A percentile compares a stretch with the other conserved stretches of the same genome.
Evolutionary conservation across 805 yeast species (phyloP).

Genomic region (Candida arabinofermentans): DNA sequence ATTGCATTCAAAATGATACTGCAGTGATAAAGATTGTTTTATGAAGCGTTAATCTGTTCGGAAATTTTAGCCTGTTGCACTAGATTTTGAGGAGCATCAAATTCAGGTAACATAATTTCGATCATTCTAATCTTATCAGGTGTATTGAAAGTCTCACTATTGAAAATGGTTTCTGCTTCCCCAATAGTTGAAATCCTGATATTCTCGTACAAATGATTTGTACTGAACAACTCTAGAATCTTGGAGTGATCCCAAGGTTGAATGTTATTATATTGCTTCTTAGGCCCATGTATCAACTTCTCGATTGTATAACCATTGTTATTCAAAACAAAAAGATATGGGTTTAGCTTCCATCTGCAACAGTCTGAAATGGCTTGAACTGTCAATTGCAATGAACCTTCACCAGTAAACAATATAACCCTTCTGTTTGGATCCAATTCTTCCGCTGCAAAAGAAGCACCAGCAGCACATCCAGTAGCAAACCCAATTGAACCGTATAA

Average conservation of each 20-base stretch:
- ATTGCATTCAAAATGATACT: background rate
- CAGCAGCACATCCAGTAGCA: conserved; percentile 57
- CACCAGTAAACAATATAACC: conserved; percentile 61
- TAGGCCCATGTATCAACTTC: conserved; percentile 59
- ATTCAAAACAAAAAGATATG: conserved; percentile 60
- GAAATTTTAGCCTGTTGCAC: conserved; percentile 55
- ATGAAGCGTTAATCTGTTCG: conserved; percentile 18
- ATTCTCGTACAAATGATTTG: conserved; percentile 45
- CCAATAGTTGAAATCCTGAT: conserved; percentile 48
- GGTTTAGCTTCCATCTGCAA: conserved; percentile 56
- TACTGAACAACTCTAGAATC: conserved; percentile 54
- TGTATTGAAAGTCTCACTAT: conserved; percentile 40
- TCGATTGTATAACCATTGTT: conserved; percentile 68
- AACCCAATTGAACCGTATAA: conserved; percentile 66
- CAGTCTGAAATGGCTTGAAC: conserved; percentile 65
- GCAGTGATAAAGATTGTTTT: background rate
- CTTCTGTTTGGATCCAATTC: conserved; percentile 55
- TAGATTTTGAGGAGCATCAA: conserved; percentile 62
- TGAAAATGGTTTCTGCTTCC: conserved; percentile 47
- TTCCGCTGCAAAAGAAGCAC: conserved; percentile 61
- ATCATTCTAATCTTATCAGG: conserved; percentile 55
- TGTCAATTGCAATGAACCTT: conserved; percentile 66
- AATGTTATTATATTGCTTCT: conserved; percentile 54
- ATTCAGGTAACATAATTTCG: conserved; percentile 55
- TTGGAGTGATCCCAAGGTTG: conserved; percentile 59